Evolutionary conservation across 306 rosid species (phyloP), one percentile per base, ranked within the genome.

Genomic region (Mucuna pruriens): DNA sequence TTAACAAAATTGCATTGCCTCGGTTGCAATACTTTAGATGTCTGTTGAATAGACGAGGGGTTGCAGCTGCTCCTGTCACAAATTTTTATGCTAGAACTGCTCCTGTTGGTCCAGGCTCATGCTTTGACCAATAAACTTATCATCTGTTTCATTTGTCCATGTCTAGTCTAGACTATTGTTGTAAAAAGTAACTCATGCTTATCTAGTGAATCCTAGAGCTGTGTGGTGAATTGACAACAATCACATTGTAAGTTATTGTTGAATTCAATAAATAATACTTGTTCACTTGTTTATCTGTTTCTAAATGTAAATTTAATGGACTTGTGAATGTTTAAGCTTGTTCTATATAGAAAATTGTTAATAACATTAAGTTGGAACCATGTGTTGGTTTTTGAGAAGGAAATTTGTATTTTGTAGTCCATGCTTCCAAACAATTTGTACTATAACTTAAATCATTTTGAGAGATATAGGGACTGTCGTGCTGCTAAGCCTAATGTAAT

Each of bases 11-110:
- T 5, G 93, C 89, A 7, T 73, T 93, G 20, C 89, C 86, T 0
- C 86, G 98, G 48, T 67, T 91, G 88, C 97, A 90, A 5, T 86
- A 96, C 92, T 96, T 96, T 86, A 86, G 98, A 85, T 96, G 99
- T 82, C 90, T 96, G 66, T 67, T 96, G 86, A 92, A 88, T 74
- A 72, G 90, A 52, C 84, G 98, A 15, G 98, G 99, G 55, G 85
- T 95, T 84, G 85, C 90, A 57, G 98, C 97, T 10, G 98, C 99
- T 69, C 98, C 99, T 9, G 92, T 90, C 71, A 86, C 87, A 0
- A 95, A 93, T 77, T 76, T 60, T 11, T 65, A 66, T 67, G 98
- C 97, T 72, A 91, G 94, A 78, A 78, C 51, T 15, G 85, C 97
- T 51, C 98, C 99, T 11, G 46, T 1, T 6, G 91, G 94, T 64